A percentile compares a stretch with the other conserved stretches of the same genome.
phyloP scores from a whole-genome alignment of 148 eudicot species.

The Persicaria tinctoria region DNA sequence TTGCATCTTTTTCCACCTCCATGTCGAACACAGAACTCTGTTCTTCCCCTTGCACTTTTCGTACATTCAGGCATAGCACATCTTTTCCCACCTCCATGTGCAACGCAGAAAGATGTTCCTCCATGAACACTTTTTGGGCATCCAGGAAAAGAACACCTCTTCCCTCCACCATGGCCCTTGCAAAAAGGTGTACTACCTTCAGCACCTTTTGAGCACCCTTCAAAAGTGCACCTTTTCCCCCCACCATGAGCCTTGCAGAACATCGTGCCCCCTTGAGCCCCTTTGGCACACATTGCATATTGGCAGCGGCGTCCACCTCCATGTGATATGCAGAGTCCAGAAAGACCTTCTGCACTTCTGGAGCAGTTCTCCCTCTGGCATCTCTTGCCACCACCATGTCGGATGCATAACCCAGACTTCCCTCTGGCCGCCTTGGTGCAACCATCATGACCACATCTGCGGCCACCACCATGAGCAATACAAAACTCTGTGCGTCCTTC shows the following conservation, averaged over 20 bases:
- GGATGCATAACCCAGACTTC: constrained; percentile 85
- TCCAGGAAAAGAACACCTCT: constrained; percentile 72
- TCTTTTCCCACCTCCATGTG: constrained; percentile 98
- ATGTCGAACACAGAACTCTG: constrained; percentile 88
- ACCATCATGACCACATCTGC: constrained; percentile 56
- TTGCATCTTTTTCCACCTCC: constrained; percentile 98
- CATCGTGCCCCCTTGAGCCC: constrained; percentile 98
- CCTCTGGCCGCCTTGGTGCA: constrained; percentile 89
- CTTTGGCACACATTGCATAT: constrained; percentile 61
- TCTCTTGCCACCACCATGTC: constrained; percentile 98
- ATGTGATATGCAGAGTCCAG: constrained; percentile 95
- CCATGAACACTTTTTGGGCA: constrained; percentile 99
- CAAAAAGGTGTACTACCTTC: constrained; percentile 95
- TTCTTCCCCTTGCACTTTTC: constrained; percentile 89
- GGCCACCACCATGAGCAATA: constrained; percentile 79
- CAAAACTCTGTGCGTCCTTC: constrained; percentile 67
- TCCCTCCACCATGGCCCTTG: constrained; percentile 98
- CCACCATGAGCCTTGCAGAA: constrained; percentile 99
- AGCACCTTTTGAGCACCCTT: constrained; percentile 85
- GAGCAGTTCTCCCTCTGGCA: constrained; percentile 80
- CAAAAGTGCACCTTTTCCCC: constrained; percentile 77
- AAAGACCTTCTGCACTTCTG: constrained; percentile 90
- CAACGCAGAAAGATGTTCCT: constrained; percentile 86
- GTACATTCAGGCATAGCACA: constrained; percentile 74
- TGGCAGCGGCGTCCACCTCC: constrained; percentile 98